Evolutionary conservation across 805 yeast species (phyloP).

Genomic region (Wickerhamomyces silvicola): DNA sequence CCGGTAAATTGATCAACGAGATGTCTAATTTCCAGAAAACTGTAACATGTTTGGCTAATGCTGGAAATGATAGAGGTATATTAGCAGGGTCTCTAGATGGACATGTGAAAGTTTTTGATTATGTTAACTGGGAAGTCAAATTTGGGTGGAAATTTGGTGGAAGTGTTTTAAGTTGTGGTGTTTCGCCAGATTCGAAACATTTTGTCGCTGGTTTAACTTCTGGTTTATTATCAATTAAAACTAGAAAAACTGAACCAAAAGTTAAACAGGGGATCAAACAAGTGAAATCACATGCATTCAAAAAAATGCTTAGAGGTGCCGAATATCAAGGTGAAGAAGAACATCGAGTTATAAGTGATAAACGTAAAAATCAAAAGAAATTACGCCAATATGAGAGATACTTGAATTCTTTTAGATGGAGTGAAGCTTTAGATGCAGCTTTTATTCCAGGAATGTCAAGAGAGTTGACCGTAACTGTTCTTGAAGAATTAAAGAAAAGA

Average conservation of each 20-base stretch:
- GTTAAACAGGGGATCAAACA: constrained; percentile 44
- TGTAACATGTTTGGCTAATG: constrained; percentile 74
- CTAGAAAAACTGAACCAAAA: constrained; percentile 65
- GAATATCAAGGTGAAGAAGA: constrained; percentile 90
- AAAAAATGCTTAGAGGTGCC: constrained; percentile 82
- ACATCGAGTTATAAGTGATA: constrained; percentile 59
- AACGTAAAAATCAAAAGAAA: constrained; percentile 48
- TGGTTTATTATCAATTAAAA: constrained; percentile 83
- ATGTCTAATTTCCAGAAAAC: constrained; percentile 88
- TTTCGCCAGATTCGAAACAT: constrained; percentile 82
- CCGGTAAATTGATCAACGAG: constrained; percentile 64
- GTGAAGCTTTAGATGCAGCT: constrained; percentile 87
- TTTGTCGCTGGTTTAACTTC: constrained; percentile 88
- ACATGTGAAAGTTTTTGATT: constrained; percentile 91
- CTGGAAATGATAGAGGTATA: constrained; percentile 65
- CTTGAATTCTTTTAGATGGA: constrained; percentile 84
- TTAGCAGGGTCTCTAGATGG: constrained; percentile 96
- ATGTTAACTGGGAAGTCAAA: constrained; percentile 75
- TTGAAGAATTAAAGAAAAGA: constrained; percentile 79
- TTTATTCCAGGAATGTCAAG: constrained; percentile 71
- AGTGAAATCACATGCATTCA: constrained; percentile 56
- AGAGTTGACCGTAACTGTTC: constrained; percentile 74
- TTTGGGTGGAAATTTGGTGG: constrained; percentile 98
- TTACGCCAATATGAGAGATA: constrained; percentile 78
- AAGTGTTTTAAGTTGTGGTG: constrained; percentile 84